Percentiles rank a stretch among this genome's conserved stretches.
These are phyloP conservation scores for Myxozyma mucilagina DNA, from an alignment of 805 yeast genomes.

Conservation along the genomic window DNA sequence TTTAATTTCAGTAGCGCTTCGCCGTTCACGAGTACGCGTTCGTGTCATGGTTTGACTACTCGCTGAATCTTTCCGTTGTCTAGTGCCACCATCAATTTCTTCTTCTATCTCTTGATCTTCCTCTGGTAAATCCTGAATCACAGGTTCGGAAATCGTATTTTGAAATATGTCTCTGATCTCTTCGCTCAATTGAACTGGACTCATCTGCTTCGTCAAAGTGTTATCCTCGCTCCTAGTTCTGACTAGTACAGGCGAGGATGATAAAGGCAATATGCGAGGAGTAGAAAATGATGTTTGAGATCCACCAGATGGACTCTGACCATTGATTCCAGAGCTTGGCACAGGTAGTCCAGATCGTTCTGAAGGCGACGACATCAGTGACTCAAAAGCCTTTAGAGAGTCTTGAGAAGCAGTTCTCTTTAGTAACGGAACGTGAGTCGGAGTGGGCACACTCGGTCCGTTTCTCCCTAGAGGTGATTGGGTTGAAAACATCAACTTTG, in stretches of 20 bases:
- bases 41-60: background rate
- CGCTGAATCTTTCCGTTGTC: background rate
- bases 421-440: background rate
- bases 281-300: constrained; percentile 7
- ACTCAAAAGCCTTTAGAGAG: constrained; percentile 20
- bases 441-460: background rate
- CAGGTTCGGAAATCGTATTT: background rate
- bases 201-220: constrained; percentile 1
- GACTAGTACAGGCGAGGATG: background rate
- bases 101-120: constrained; percentile 6
- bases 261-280: constrained; percentile 3
- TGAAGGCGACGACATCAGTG: constrained; percentile 5
- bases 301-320: background rate
- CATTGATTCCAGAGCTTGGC: background rate
- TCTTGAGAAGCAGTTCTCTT: constrained; percentile 9
- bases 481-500: background rate
- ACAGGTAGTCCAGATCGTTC: background rate
- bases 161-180: constrained; percentile 9
- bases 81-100: background rate
- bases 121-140: no score
- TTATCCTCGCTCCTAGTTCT: constrained; percentile 6
- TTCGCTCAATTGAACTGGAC: constrained; percentile 8
- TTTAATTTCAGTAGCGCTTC: constrained; percentile 14
- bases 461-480: background rate
- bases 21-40: background rate